Conservation (phyloP, 1,284 basidiomycete genomes). For the Boletellus dicymbophilus region DNA sequence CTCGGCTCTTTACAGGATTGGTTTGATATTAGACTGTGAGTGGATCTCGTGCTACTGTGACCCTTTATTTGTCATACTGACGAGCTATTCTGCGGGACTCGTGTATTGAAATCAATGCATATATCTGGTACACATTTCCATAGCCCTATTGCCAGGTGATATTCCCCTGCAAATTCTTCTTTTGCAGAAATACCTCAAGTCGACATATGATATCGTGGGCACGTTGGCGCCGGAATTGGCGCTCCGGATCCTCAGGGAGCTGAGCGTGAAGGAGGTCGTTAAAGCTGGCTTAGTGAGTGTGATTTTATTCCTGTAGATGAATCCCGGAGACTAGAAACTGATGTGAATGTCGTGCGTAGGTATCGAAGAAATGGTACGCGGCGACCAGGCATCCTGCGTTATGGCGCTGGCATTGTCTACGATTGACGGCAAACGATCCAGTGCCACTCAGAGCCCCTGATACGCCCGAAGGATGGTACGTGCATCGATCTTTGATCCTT, state of each 20-base stretch:
- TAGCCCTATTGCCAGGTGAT: conserved; percentile 75
- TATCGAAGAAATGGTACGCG: conserved; percentile 76
- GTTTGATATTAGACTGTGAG: conserved; percentile 59
- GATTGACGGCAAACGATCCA: conserved; percentile 76
- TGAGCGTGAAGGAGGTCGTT: conserved; percentile 69
- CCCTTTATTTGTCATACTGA: conserved; percentile 1
- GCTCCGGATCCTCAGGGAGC: conserved; percentile 62
- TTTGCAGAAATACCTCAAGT: conserved; percentile 79
- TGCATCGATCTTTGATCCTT: neutral
- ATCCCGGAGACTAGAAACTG: conserved; percentile 7
- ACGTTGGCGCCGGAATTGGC: conserved; percentile 69
- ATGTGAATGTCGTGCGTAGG: conserved; percentile 39
- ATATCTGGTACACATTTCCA: too few species aligned
- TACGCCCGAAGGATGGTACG: conserved; percentile 72
- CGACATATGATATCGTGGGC: conserved; percentile 81
- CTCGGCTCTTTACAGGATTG: conserved; percentile 43
- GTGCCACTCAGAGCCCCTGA: conserved; percentile 61
- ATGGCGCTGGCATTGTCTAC: conserved; percentile 78
- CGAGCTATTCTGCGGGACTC: neutral
- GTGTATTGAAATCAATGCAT: neutral
- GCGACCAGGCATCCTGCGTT: conserved; percentile 71
- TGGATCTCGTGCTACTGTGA: neutral
- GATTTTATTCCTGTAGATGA: neutral
- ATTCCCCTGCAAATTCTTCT: conserved; percentile 77
- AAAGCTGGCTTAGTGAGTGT: conserved; percentile 51